Evolutionary conservation across 257 asterid genomes (phyloP).

Genomic region (Solanum raphanifolium): DNA sequence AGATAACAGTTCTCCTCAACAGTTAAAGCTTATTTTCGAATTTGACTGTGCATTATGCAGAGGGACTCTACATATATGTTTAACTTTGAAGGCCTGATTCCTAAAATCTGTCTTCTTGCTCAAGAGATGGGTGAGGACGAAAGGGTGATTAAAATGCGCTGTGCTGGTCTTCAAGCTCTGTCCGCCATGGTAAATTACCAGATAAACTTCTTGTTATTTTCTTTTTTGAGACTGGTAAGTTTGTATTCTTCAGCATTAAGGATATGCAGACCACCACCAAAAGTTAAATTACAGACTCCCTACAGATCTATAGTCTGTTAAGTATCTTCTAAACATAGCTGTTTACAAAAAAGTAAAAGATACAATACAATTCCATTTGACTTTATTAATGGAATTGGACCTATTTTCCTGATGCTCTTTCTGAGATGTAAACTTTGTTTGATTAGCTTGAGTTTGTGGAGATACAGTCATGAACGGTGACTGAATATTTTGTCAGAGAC

Average conservation of each 20-base stretch:
- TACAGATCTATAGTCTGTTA: background rate
- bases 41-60: slow-evolving; percentile 20
- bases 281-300: background rate
- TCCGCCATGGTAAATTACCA: slow-evolving; percentile 47
- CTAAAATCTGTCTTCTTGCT: slow-evolving; percentile 57
- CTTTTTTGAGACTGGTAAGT: background rate
- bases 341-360: background rate
- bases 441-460: background rate
- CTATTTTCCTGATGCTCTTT: background rate
- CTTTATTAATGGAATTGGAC: background rate
- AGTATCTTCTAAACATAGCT: background rate
- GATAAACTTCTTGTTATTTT: background rate
- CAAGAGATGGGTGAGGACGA: slow-evolving; percentile 64
- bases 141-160: slow-evolving; percentile 34
- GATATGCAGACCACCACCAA: background rate
- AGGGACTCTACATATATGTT: slow-evolving; percentile 59
- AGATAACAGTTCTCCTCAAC: background rate
- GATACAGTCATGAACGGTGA: background rate
- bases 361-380: background rate
- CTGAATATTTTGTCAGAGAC: background rate
- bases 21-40: background rate
- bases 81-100: slow-evolving; percentile 63
- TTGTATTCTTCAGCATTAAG: background rate
- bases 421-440: background rate
- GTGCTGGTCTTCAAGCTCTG: slow-evolving; percentile 68